These are phyloP conservation scores for Auriscalpium vulgare DNA, from an alignment of 768 basidiomycete species.

Conservation along the genomic window DNA sequence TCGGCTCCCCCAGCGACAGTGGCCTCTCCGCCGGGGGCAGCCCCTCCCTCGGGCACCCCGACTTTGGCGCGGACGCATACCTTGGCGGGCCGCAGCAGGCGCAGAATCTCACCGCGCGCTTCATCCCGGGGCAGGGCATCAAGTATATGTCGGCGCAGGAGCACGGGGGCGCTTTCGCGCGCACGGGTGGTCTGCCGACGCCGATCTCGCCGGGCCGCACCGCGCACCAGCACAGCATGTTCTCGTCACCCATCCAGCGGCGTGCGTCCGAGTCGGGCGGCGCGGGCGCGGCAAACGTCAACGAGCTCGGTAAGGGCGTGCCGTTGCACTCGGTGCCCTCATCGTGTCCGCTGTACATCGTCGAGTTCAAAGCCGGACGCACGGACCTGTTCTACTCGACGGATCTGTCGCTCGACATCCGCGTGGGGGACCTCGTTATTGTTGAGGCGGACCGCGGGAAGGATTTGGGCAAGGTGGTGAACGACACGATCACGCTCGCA, in stretches of 20 bases:
- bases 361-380: slow-evolving; percentile 95
- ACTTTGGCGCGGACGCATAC: slow-evolving; percentile 30
- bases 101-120: slow-evolving; percentile 45
- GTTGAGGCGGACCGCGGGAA: slow-evolving; percentile 95
- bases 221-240: slow-evolving; percentile 16
- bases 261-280: slow-evolving; percentile 32
- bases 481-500: slow-evolving; percentile 81
- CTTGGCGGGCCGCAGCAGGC: slow-evolving; percentile 18
- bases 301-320: slow-evolving; percentile 80
- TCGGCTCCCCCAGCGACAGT: slow-evolving; percentile 57
- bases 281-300: slow-evolving; percentile 20
- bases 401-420: slow-evolving; percentile 55
- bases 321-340: slow-evolving; percentile 78
- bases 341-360: slow-evolving; percentile 87
- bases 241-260: slow-evolving; percentile 22
- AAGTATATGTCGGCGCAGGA: slow-evolving; percentile 40
- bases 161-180: slow-evolving; percentile 11
- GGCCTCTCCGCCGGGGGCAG: slow-evolving; percentile 46
- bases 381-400: slow-evolving; percentile 92
- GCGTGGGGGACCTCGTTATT: slow-evolving; percentile 87
- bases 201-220: slow-evolving; percentile 46
- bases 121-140: slow-evolving; percentile 58
- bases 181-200: slow-evolving; percentile 30
- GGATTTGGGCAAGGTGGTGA: slow-evolving; percentile 87
- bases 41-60: slow-evolving; percentile 36